Conservation (phyloP, 2,329 filamentous ascomycete genomes). For the Blumeria graminis region DNA sequence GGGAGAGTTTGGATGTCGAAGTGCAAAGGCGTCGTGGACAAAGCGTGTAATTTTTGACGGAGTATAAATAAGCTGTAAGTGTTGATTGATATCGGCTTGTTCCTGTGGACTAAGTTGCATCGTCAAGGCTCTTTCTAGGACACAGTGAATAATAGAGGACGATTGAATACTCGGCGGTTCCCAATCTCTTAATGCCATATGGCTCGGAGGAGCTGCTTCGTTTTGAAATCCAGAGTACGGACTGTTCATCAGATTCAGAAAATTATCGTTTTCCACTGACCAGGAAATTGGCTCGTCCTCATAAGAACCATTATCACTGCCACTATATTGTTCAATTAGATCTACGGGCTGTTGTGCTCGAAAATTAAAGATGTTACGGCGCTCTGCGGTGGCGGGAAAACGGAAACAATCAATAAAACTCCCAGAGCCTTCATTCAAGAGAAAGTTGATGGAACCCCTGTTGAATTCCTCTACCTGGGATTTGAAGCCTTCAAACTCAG, state of each 20-base stretch:
- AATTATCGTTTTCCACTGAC: slow-evolving; percentile 8
- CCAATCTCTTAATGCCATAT: slow-evolving; percentile 8
- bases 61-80: slow-evolving; percentile 18
- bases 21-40: slow-evolving; percentile 19
- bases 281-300: slow-evolving; percentile 7
- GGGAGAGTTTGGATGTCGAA: slow-evolving; percentile 21
- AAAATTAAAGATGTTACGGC: slow-evolving; percentile 16
- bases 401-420: slow-evolving; percentile 22
- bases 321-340: neutral
- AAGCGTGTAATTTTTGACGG: slow-evolving; percentile 19
- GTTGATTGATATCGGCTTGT: slow-evolving; percentile 18
- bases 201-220: neutral
- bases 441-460: slow-evolving; percentile 22
- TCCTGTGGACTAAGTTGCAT: slow-evolving; percentile 17
- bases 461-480: slow-evolving; percentile 12
- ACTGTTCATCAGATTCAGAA: slow-evolving; percentile 7
- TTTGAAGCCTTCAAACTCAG: neutral
- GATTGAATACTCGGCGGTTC: slow-evolving; percentile 18
- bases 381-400: slow-evolving; percentile 19
- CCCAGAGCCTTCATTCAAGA: slow-evolving; percentile 21
- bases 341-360: slow-evolving; percentile 12
- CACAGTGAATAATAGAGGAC: slow-evolving; percentile 18
- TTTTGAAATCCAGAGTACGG: slow-evolving; percentile 5
- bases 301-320: neutral
- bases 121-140: slow-evolving; percentile 17